Conservation (phyloP, 2,329 filamentous ascomycete species). For the Verticillium albo-atrum region DNA sequence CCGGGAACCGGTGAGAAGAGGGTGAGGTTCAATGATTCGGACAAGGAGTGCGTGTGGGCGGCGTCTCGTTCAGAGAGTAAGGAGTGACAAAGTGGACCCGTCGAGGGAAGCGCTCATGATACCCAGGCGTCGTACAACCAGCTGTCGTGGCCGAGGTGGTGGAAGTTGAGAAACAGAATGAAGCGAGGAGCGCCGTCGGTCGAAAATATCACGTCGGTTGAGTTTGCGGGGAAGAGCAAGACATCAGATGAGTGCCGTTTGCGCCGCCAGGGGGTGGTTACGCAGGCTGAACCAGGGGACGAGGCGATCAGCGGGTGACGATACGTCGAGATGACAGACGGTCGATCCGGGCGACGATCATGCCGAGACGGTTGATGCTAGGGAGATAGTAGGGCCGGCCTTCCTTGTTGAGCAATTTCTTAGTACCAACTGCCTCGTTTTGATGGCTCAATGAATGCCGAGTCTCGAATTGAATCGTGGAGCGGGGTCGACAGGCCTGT, state of each 20-base stretch:
- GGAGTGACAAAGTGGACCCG: neutral
- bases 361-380: neutral
- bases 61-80: neutral
- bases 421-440: neutral
- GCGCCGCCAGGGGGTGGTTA: neutral
- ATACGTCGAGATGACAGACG: constrained; percentile 11
- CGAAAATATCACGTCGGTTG: neutral
- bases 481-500: neutral
- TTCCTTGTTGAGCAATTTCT: neutral
- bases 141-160: neutral
- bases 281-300: neutral
- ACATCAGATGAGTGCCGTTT: neutral
- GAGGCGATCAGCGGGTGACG: constrained; percentile 6
- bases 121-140: neutral
- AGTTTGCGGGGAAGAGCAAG: constrained; percentile 1
- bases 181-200: neutral
- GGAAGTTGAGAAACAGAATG: neutral
- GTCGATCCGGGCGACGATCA: constrained; percentile 14
- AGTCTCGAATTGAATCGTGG: neutral
- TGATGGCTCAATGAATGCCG: neutral
- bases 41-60: neutral
- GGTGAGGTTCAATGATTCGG: neutral
- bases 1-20: neutral
- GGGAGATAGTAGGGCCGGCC: neutral
- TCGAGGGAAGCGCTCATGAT: neutral